Percentiles rank a stretch among this genome's conserved stretches.
phyloP scores from a whole-genome alignment of 495 filamentous ascomycete species.

The Thermothielavioides terrestris region DNA sequence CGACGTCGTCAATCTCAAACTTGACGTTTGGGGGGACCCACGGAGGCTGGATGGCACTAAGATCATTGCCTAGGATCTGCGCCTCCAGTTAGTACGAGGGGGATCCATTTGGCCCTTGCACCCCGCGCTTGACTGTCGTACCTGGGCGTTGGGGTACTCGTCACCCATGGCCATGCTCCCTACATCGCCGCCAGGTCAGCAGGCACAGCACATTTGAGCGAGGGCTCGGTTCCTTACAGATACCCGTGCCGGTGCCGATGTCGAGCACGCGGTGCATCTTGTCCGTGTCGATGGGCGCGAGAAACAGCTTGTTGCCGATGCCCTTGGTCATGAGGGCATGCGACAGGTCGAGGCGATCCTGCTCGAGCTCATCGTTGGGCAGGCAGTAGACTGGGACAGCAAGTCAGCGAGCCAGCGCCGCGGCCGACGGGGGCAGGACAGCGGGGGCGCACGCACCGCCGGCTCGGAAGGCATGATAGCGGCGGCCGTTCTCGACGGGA shows the following conservation, averaged over 20 bases:
- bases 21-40: constrained; percentile 47
- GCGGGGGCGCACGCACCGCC: background rate
- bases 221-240: background rate
- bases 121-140: background rate
- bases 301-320: constrained; percentile 9
- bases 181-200: background rate
- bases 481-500: constrained; percentile 11
- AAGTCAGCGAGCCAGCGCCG: no score
- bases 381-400: constrained; percentile 5
- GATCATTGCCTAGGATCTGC: constrained; percentile 40
- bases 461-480: constrained; percentile 11
- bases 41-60: constrained; percentile 44
- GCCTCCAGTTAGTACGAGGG: background rate
- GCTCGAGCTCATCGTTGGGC: constrained; percentile 11
- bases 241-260: constrained; percentile 15
- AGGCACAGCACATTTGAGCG: background rate
- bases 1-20: constrained; percentile 47
- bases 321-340: constrained; percentile 7
- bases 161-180: constrained; percentile 18
- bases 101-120: background rate
- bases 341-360: constrained; percentile 5
- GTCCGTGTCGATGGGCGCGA: constrained; percentile 3
- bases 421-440: no score
- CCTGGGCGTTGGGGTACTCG: constrained; percentile 7
- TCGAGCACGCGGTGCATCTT: constrained; percentile 9